phyloP scores from a whole-genome alignment of 305 asterid species.

The Solanum aculeatissimum region DNA sequence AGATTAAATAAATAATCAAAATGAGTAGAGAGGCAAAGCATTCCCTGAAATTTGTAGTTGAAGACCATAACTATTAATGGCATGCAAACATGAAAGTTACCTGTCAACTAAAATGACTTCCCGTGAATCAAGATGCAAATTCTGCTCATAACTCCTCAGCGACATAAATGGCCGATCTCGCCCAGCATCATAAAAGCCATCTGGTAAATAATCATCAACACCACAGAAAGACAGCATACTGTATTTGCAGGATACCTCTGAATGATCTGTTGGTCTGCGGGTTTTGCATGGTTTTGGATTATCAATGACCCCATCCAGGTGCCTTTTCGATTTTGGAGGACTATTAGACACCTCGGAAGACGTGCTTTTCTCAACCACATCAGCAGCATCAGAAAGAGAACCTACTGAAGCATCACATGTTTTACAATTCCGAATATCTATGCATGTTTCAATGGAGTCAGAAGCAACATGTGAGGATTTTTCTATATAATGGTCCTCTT shows the following conservation, averaged over 20 bases:
- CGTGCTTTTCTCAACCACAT: slow-evolving; percentile 27
- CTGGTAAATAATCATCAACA: slow-evolving; percentile 56
- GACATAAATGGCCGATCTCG: slow-evolving; percentile 87
- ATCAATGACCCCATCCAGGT: slow-evolving; percentile 67
- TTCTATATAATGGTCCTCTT: slow-evolving; percentile 1
- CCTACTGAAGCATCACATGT: slow-evolving; percentile 10
- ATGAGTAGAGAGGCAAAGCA: neutral
- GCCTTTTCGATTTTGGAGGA: slow-evolving; percentile 64
- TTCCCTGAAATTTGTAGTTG: neutral
- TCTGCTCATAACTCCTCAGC: slow-evolving; percentile 44
- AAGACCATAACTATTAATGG: neutral
- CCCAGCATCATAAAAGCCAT: slow-evolving; percentile 96
- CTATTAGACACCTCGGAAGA: slow-evolving; percentile 25
- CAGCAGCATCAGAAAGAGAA: slow-evolving; percentile 32
- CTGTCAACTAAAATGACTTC: slow-evolving; percentile 87
- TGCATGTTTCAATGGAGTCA: slow-evolving; percentile 7
- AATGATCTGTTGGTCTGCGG: slow-evolving; percentile 56
- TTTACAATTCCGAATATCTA: slow-evolving; percentile 18
- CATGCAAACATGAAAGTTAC: slow-evolving; percentile 19
- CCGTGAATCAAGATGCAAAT: slow-evolving; percentile 38
- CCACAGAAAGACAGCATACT: slow-evolving; percentile 71
- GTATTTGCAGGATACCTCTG: slow-evolving; percentile 53
- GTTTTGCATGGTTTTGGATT: slow-evolving; percentile 81
- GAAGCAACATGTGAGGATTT: slow-evolving; percentile 18
- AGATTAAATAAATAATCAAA: slow-evolving; percentile 3